Evolutionary conservation across 306 rosid genomes (phyloP).

Genomic region (Acacia melanoxylon): DNA sequence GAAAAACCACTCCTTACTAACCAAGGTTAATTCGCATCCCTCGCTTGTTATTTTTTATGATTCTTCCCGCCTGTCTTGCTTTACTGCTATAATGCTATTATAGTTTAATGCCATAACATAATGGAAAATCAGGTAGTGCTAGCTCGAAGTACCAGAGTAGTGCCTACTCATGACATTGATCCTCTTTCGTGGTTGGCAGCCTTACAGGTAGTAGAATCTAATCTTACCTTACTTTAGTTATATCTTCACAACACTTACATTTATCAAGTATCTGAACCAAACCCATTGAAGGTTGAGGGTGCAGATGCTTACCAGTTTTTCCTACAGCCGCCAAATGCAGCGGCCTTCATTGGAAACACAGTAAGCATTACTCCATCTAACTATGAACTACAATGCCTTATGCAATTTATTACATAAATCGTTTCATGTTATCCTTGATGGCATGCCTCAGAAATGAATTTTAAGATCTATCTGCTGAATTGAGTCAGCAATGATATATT

Average conservation of each 20-base stretch:
- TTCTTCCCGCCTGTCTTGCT: not conserved
- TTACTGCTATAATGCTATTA: not conserved
- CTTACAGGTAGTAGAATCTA: slow-evolving; percentile 58
- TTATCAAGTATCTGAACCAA: slow-evolving; percentile 16
- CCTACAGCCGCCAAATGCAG: slow-evolving; percentile 86
- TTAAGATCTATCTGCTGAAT: slow-evolving; percentile 25
- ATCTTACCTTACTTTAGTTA: not conserved
- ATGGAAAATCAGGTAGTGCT: slow-evolving; percentile 78
- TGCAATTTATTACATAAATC: not conserved
- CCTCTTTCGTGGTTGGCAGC: slow-evolving; percentile 80
- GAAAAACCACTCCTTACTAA: slow-evolving; percentile 54
- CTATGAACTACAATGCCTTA: not conserved
- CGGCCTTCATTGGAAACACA: slow-evolving; percentile 92
- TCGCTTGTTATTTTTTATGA: slow-evolving; percentile 6
- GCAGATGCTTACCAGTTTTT: slow-evolving; percentile 79
- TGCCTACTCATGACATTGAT: slow-evolving; percentile 65
- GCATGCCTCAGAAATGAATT: not conserved
- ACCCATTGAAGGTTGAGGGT: slow-evolving; percentile 69
- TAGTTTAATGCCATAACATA: not conserved
- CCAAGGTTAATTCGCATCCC: slow-evolving; percentile 50
- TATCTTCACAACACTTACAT: not conserved
- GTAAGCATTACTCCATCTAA: slow-evolving; percentile 44
- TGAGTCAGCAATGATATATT: slow-evolving; percentile 25
- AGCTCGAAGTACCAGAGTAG: slow-evolving; percentile 86
- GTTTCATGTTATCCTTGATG: slow-evolving; percentile 8